Conservation (phyloP, 345 rosid species). For the Litchi chinensis region DNA sequence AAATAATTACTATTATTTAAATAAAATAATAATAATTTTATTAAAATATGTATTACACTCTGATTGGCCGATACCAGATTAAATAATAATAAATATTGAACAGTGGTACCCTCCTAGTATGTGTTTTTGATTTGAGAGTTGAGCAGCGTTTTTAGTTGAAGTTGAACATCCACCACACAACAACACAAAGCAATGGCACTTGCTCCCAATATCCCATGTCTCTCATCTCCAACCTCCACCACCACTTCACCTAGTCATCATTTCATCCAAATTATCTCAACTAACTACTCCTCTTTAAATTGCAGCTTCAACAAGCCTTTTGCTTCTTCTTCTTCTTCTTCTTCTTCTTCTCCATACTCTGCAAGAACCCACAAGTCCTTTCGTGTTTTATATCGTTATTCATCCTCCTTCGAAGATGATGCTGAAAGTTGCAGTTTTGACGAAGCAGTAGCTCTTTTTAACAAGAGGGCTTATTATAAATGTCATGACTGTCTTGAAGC, state of each 20-base stretch:
- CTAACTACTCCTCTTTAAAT: neutral
- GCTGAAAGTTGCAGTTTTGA: slow-evolving; percentile 44
- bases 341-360: slow-evolving; percentile 16
- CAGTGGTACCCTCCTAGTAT: neutral
- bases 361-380: slow-evolving; percentile 10
- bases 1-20: too few relatives aligned
- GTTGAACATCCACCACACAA: slow-evolving; percentile 2
- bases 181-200: slow-evolving; percentile 32
- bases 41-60: too few relatives aligned
- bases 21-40: too few relatives aligned
- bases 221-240: slow-evolving; percentile 13
- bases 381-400: slow-evolving; percentile 33
- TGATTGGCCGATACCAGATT: too few relatives aligned
- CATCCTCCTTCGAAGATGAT: slow-evolving; percentile 15
- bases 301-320: neutral
- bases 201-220: slow-evolving; percentile 6
- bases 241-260: slow-evolving; percentile 3
- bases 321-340: neutral
- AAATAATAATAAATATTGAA: too few relatives aligned
- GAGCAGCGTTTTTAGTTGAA: neutral
- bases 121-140: neutral
- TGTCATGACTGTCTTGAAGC: slow-evolving; percentile 84
- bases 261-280: slow-evolving; percentile 5
- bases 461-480: slow-evolving; percentile 68
- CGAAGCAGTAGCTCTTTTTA: slow-evolving; percentile 66